A percentile compares a stretch with the other conserved stretches of the same genome.
Conservation (phyloP, 345 rosid species). For the rapeseed (Brassica napus) region DNA sequence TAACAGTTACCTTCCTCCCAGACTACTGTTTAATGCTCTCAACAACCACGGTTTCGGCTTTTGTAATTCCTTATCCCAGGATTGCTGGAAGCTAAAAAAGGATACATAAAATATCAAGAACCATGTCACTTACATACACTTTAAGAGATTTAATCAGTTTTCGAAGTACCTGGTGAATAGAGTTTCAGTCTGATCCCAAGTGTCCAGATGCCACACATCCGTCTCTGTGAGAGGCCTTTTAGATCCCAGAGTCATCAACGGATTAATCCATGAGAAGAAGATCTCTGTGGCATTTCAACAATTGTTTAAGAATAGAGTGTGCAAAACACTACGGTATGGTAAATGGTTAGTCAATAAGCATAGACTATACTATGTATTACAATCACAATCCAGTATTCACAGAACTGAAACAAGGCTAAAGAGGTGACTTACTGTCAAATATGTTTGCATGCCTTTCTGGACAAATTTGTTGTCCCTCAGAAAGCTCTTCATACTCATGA, state of each 20-base stretch:
- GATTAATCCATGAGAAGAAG: constrained; percentile 85
- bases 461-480: constrained; percentile 80
- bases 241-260: constrained; percentile 84
- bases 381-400: constrained; percentile 4
- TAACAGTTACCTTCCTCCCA: constrained; percentile 76
- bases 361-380: not conserved
- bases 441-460: constrained; percentile 81
- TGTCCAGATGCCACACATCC: constrained; percentile 91
- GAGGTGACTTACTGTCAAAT: constrained; percentile 63
- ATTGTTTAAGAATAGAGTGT: not conserved
- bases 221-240: constrained; percentile 85
- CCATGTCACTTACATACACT: constrained; percentile 13
- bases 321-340: not conserved
- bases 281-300: constrained; percentile 44
- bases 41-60: constrained; percentile 84
- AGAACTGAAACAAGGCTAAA: constrained; percentile 6
- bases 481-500: constrained; percentile 84
- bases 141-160: constrained; percentile 12
- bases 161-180: constrained; percentile 56
- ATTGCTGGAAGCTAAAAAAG: constrained; percentile 71
- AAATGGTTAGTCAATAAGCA: not conserved
- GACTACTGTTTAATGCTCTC: constrained; percentile 74
- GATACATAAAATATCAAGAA: constrained; percentile 30
- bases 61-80: constrained; percentile 84
- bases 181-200: constrained; percentile 95